phyloP scores from a whole-genome alignment of 2,329 filamentous ascomycete genomes.

The Penicillium sp. region DNA sequence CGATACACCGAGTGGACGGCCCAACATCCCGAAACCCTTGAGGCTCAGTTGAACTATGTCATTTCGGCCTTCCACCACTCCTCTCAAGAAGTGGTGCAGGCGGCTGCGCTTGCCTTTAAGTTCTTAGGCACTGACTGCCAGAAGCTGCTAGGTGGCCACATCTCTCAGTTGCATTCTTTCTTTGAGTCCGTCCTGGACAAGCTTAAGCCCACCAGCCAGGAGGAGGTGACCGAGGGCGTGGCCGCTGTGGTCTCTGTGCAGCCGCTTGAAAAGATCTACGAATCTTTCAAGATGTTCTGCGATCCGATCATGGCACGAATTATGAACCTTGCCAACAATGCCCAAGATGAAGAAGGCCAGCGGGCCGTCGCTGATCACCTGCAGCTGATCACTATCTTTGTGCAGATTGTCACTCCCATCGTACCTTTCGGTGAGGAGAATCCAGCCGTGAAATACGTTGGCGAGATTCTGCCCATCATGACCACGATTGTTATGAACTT shows the following conservation, averaged over 20 bases:
- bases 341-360: conserved; percentile 77
- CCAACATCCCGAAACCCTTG: conserved; percentile 85
- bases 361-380: conserved; percentile 90
- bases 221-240: conserved; percentile 94
- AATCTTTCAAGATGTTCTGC: conserved; percentile 85
- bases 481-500: conserved; percentile 86
- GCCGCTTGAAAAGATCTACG: conserved; percentile 74
- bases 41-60: conserved; percentile 92
- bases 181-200: conserved; percentile 87
- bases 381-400: conserved; percentile 86
- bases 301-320: conserved; percentile 83
- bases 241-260: conserved; percentile 88
- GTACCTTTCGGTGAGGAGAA: conserved; percentile 71
- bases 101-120: conserved; percentile 89
- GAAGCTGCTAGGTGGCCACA: conserved; percentile 77
- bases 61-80: conserved; percentile 86
- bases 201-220: conserved; percentile 80
- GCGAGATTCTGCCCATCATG: conserved; percentile 86
- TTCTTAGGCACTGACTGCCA: conserved; percentile 97
- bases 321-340: conserved; percentile 82
- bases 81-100: conserved; percentile 86
- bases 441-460: conserved; percentile 92
- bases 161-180: conserved; percentile 83
- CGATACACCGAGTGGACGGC: conserved; percentile 98
- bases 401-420: conserved; percentile 73